Conservation (phyloP, 116 monocot species). For the Phalaenopsis hybrid region DNA sequence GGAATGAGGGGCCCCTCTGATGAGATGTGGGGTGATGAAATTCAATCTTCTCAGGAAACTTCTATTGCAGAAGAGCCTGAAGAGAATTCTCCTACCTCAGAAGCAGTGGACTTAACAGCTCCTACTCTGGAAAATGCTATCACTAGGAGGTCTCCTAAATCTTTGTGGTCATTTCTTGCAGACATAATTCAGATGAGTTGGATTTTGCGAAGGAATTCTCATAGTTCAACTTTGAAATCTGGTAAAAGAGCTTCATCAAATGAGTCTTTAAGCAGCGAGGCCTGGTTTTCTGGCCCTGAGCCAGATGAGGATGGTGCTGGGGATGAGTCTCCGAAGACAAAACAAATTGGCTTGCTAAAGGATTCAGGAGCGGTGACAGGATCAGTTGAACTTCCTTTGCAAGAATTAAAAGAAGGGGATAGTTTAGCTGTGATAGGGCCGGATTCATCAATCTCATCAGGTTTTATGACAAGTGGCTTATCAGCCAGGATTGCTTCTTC, state of each 20-base stretch:
- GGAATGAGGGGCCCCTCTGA: conserved; percentile 51
- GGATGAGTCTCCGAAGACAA: conserved; percentile 19
- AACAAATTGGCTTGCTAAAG: conserved; percentile 9
- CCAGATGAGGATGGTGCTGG: conserved; percentile 30
- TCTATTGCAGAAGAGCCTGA: conserved; percentile 20
- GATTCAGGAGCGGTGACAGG: conserved; percentile 11
- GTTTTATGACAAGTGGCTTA: background rate
- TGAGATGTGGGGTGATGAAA: conserved; percentile 53
- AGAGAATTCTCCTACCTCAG: conserved; percentile 18
- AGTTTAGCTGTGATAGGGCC: background rate
- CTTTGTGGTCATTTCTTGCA: conserved; percentile 69
- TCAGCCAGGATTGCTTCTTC: background rate
- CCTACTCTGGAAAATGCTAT: conserved; percentile 26
- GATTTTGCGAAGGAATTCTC: conserved; percentile 32
- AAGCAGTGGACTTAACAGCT: conserved; percentile 9
- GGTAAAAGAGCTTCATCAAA: conserved; percentile 54
- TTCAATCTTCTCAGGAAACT: conserved; percentile 27
- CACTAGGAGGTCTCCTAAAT: conserved; percentile 44
- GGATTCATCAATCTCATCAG: conserved; percentile 12
- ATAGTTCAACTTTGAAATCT: conserved; percentile 30
- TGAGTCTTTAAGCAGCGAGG: conserved; percentile 55
- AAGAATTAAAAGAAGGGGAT: background rate
- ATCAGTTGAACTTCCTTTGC: conserved; percentile 6
- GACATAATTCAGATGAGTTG: conserved; percentile 65
- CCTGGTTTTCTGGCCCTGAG: conserved; percentile 80